Evolutionary conservation across 2,329 filamentous ascomycete genomes (phyloP).

Genomic region (Penicillium sp.): DNA sequence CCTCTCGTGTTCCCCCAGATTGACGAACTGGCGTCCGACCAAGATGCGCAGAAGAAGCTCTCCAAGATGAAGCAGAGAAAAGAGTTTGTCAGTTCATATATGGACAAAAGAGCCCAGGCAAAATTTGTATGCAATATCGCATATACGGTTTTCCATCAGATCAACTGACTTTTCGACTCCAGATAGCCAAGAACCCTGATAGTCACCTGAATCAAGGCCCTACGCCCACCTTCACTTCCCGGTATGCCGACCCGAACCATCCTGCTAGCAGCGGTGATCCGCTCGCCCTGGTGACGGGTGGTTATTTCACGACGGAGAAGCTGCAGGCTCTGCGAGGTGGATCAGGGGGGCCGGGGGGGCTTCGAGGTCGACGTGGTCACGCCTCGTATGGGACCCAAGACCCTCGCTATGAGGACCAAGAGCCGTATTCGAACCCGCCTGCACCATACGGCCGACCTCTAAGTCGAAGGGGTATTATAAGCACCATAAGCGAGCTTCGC

Average conservation of each 20-base stretch:
- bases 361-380: constrained; percentile 3
- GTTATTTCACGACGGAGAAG: constrained; percentile 34
- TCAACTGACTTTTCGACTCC: no score
- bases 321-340: constrained; percentile 12
- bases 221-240: constrained; percentile 44
- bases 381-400: no score
- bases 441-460: no score
- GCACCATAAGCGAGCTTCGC: no score
- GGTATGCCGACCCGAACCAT: constrained; percentile 53
- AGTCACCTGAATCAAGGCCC: constrained; percentile 36
- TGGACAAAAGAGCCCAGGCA: constrained; percentile 51
- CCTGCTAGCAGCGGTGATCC: constrained; percentile 51
- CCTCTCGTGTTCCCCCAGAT: constrained; percentile 51
- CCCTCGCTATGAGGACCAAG: no score
- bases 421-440: no score
- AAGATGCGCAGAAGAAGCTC: constrained; percentile 15
- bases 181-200: constrained; percentile 42
- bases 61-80: constrained; percentile 18
- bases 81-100: constrained; percentile 48
- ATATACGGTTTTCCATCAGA: no score
- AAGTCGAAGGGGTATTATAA: no score
- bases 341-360: no score
- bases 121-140: constrained; percentile 38
- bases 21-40: constrained; percentile 28
- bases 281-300: constrained; percentile 49